These are phyloP conservation scores for Eucalyptus sp. DNA, from an alignment of 345 rosid species.

Conservation along the genomic window DNA sequence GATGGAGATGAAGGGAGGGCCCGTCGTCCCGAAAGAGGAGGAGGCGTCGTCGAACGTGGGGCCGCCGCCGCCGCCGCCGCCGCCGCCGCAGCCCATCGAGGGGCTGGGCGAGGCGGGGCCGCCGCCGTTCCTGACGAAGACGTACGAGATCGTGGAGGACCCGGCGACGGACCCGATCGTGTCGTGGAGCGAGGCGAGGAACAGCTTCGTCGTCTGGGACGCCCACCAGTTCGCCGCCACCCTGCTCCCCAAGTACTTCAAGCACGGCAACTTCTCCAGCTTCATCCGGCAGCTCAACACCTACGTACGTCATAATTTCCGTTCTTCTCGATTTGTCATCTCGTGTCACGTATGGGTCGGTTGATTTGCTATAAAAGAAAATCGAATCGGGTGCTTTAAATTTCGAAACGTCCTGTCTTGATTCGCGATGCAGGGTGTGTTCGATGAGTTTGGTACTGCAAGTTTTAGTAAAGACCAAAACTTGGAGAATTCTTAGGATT, in stretches of 20 bases:
- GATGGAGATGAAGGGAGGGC: not conserved
- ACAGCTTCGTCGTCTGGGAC: conserved; percentile 67
- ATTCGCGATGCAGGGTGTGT: not conserved
- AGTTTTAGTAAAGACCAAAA: not conserved
- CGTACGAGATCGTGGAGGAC: conserved; percentile 64
- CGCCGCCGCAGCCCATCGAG: conserved; percentile 55
- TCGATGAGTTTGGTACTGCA: not conserved
- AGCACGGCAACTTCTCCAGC: conserved; percentile 67
- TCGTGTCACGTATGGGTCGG: not conserved
- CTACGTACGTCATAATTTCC: conserved; percentile 29
- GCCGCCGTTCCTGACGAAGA: conserved; percentile 65
- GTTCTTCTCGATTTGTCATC: not conserved
- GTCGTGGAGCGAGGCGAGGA: conserved; percentile 52
- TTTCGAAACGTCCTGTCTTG: not conserved
- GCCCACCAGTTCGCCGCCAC: conserved; percentile 31
- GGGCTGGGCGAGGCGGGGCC: conserved; percentile 70
- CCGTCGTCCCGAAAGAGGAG: not conserved
- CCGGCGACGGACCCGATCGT: conserved; percentile 48
- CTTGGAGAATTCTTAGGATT: not conserved
- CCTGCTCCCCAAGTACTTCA: conserved; percentile 60
- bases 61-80: not conserved
- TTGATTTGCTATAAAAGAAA: not conserved
- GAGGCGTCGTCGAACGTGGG: conserved; percentile 2
- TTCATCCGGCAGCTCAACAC: conserved; percentile 76
- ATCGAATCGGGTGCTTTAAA: not conserved